Percentiles rank a stretch among this genome's conserved stretches.
Evolutionary conservation across 2,329 filamentous ascomycete genomes (phyloP).

Genomic region (Microthyrium microscopicum): DNA sequence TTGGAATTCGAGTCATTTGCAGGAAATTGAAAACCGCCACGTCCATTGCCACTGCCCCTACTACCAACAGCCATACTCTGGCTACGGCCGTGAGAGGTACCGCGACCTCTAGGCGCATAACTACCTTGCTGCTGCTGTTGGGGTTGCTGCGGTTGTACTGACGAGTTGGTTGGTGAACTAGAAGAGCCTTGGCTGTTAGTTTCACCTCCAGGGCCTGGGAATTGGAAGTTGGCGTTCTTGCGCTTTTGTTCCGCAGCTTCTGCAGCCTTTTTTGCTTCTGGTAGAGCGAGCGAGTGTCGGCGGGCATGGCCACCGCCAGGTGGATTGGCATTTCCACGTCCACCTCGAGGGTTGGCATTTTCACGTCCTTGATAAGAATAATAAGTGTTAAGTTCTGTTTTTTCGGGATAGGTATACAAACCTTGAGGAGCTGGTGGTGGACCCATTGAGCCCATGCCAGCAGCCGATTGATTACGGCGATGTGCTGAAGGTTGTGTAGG

Average conservation of each 20-base stretch:
- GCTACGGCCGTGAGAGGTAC: constrained; percentile 47
- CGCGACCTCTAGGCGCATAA: constrained; percentile 22
- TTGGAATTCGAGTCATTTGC: constrained; percentile 30
- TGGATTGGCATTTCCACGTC: constrained; percentile 54
- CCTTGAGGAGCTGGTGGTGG: constrained; percentile 82
- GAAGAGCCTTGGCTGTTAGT: constrained; percentile 19
- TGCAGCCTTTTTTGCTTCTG: constrained; percentile 93
- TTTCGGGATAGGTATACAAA: constrained; percentile 29
- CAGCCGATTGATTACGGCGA: constrained; percentile 95
- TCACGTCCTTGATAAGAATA: constrained; percentile 42
- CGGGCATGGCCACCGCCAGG: constrained; percentile 68
- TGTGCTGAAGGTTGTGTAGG: constrained; percentile 69
- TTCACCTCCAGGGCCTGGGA: constrained; percentile 59
- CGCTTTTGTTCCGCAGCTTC: constrained; percentile 94
- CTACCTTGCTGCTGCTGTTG: constrained; percentile 15
- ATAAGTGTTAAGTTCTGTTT: background rate
- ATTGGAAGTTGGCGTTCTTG: constrained; percentile 87
- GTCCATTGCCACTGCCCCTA: constrained; percentile 49
- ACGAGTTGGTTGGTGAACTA: constrained; percentile 31
- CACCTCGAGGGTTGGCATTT: constrained; percentile 50
- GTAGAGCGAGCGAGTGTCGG: constrained; percentile 83
- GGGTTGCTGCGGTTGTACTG: constrained; percentile 31
- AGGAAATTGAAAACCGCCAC: constrained; percentile 57
- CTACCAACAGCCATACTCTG: constrained; percentile 75
- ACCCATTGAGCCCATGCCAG: constrained; percentile 69